Conservation (phyloP, 129 eudicot species). For the Kitagawia praeruptora region DNA sequence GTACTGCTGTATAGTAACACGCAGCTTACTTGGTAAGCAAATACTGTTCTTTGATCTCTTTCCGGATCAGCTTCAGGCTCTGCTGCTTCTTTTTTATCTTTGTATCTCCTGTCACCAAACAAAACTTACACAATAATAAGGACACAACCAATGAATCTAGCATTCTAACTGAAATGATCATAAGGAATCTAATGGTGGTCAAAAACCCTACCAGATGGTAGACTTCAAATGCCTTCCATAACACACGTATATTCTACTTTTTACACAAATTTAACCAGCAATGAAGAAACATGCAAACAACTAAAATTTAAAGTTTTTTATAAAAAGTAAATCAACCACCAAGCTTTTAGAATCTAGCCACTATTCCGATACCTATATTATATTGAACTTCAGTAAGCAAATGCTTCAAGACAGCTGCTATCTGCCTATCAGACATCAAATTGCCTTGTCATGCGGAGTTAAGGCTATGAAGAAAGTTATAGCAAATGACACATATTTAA, state of each 20-base stretch:
- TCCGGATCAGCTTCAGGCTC: constrained; percentile 99
- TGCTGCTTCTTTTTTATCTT: constrained; percentile 69
- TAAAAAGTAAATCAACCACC: not conserved
- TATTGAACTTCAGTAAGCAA: not conserved
- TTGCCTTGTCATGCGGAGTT: not conserved
- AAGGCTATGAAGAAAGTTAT: not conserved
- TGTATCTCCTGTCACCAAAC: constrained; percentile 66
- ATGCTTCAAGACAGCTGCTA: not conserved
- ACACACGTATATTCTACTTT: not conserved
- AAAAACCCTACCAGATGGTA: not conserved
- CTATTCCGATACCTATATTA: not conserved
- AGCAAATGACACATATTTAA: not conserved
- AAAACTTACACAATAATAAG: constrained; percentile 17
- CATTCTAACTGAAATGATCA: not conserved
- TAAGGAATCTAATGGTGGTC: not conserved
- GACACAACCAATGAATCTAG: not conserved
- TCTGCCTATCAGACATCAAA: not conserved
- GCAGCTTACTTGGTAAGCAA: constrained; percentile 81
- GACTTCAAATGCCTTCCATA: not conserved
- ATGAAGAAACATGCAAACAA: not conserved
- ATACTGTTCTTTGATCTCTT: constrained; percentile 96
- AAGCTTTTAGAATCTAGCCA: not conserved
- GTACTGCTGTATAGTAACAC: not conserved
- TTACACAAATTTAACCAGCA: not conserved
- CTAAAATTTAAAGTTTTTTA: not conserved